Conservation (phyloP, 192 early-diverging fungal genomes). For the Umbelopsis isabellina region DNA sequence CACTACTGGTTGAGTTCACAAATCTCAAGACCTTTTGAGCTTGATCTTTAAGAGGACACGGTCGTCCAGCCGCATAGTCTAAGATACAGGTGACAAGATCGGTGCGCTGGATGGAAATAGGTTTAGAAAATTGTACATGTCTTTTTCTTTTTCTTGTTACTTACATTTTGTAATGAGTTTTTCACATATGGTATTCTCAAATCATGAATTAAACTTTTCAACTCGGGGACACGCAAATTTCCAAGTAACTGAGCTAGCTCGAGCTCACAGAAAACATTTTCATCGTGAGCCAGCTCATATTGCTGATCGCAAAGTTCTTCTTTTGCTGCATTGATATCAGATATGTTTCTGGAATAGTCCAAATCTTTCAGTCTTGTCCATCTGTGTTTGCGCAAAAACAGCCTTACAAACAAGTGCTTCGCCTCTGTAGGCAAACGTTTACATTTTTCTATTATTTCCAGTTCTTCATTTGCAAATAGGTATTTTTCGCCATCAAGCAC, state of each 20-base stretch:
- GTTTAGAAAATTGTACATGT: background rate
- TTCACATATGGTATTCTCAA: background rate
- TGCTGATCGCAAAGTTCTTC: background rate
- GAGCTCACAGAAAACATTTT: slow-evolving; percentile 18
- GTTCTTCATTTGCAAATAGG: slow-evolving; percentile 47
- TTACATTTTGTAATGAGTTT: background rate
- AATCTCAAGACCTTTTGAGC: background rate
- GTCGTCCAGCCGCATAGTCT: background rate
- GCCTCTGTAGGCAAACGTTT: slow-evolving; percentile 38
- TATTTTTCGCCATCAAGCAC: slow-evolving; percentile 45
- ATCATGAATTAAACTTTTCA: slow-evolving; percentile 30
- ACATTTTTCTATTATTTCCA: slow-evolving; percentile 38
- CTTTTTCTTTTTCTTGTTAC: background rate
- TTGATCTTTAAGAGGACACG: background rate
- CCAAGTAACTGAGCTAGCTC: slow-evolving; percentile 27
- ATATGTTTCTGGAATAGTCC: slow-evolving; percentile 22
- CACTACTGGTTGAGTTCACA: background rate
- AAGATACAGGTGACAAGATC: background rate
- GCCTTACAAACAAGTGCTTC: slow-evolving; percentile 47
- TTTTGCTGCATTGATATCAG: slow-evolving; percentile 10
- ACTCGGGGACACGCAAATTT: slow-evolving; percentile 35
- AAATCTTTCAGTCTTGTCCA: slow-evolving; percentile 39
- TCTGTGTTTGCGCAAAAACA: slow-evolving; percentile 45
- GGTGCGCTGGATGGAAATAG: background rate
- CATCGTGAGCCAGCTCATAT: slow-evolving; percentile 18